Conservation (phyloP, 2,329 filamentous ascomycete species). For the Fusarium nanum region DNA sequence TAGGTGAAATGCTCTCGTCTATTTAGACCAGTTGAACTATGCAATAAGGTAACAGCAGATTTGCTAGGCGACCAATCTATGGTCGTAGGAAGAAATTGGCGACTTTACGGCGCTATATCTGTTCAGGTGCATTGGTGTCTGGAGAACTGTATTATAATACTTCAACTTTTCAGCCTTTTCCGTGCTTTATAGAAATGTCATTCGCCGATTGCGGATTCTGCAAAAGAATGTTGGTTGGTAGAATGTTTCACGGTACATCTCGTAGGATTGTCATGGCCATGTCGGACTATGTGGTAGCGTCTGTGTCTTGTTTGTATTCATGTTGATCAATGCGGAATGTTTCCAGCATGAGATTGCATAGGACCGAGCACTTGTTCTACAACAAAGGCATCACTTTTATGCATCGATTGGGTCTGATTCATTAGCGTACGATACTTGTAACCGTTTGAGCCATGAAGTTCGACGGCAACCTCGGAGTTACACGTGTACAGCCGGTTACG, state of each 20-base stretch:
- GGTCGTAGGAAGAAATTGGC: background rate
- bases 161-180: conserved; percentile 30
- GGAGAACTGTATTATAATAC: conserved; percentile 40
- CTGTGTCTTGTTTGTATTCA: background rate
- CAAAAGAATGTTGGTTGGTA: background rate
- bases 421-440: background rate
- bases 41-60: conserved; percentile 1
- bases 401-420: background rate
- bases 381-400: background rate
- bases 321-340: background rate
- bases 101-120: conserved; percentile 34
- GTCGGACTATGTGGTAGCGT: background rate
- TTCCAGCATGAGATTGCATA: background rate
- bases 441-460: conserved; percentile 4
- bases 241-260: background rate
- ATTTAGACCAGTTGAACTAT: background rate
- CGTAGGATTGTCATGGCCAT: background rate
- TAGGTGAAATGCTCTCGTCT: background rate
- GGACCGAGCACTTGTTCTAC: background rate
- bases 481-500: conserved; percentile 25
- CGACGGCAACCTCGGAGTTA: conserved; percentile 20
- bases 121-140: conserved; percentile 43
- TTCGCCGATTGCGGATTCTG: conserved; percentile 2
- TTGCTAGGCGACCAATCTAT: background rate
- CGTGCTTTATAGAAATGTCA: conserved; percentile 35